These are phyloP conservation scores for Prunella vulgaris DNA, from an alignment of 257 asterid species.

Conservation along the genomic window DNA sequence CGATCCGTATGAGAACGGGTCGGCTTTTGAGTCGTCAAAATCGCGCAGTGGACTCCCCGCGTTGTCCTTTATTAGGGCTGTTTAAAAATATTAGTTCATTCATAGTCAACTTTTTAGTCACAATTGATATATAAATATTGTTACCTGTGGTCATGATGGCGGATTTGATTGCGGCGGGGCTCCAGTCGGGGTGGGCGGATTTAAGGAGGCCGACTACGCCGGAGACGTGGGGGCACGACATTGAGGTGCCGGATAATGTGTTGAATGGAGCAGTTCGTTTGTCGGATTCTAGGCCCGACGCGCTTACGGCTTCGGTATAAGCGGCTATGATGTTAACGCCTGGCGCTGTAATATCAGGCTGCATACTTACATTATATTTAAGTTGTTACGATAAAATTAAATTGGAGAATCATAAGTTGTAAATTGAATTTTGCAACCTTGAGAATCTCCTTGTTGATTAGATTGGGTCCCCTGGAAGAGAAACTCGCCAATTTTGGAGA, in stretches of 20 bases:
- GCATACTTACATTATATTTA: background rate
- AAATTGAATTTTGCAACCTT: slow-evolving; percentile 35
- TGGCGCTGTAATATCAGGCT: slow-evolving; percentile 77
- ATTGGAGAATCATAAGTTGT: background rate
- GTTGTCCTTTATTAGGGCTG: slow-evolving; percentile 55
- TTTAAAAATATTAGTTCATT: no score
- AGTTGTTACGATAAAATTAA: background rate
- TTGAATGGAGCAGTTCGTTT: slow-evolving; percentile 27
- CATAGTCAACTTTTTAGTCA: no score
- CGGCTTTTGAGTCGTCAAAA: background rate
- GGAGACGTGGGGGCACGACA: slow-evolving; percentile 75
- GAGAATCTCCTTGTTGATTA: slow-evolving; percentile 47
- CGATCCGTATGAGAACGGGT: slow-evolving; percentile 45
- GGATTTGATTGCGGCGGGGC: slow-evolving; percentile 60
- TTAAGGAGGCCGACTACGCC: slow-evolving; percentile 55
- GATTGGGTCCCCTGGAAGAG: slow-evolving; percentile 73
- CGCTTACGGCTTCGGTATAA: slow-evolving; percentile 27
- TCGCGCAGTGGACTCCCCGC: slow-evolving; percentile 27
- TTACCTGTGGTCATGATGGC: slow-evolving; percentile 58
- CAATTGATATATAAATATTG: no score
- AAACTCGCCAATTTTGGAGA: slow-evolving; percentile 62
- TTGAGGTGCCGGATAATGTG: slow-evolving; percentile 46
- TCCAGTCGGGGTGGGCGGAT: slow-evolving; percentile 54
- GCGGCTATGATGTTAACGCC: slow-evolving; percentile 62
- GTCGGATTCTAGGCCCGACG: slow-evolving; percentile 23